Conservation (phyloP, 176 grass and related monocot genomes). For the Avena insularis region DNA sequence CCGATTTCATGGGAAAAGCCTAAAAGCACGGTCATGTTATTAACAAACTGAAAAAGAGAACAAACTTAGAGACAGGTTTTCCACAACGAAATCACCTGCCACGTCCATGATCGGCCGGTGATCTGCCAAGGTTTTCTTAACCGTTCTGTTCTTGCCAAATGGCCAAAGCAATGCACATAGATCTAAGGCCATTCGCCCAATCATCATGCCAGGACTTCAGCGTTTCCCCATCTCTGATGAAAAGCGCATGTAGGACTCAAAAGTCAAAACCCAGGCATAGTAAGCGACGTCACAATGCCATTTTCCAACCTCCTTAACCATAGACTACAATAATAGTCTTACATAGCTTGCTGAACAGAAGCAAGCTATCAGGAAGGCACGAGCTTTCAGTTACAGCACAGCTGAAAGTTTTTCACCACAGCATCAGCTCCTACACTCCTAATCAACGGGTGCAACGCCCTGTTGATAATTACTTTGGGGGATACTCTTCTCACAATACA, state of each 20-base stretch:
- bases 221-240: neutral
- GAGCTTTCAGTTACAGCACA: neutral
- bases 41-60: neutral
- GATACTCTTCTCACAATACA: constrained; percentile 4
- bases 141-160: neutral
- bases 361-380: neutral
- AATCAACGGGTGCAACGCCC: constrained; percentile 17
- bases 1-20: too few relatives aligned
- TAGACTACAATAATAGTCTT: neutral
- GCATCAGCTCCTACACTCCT: neutral
- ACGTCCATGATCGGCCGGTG: too few relatives aligned
- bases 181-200: neutral
- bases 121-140: neutral
- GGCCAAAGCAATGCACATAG: neutral
- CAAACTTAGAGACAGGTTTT: too few relatives aligned
- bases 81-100: too few relatives aligned
- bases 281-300: neutral
- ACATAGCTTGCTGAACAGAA: neutral
- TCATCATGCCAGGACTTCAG: neutral
- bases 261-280: neutral
- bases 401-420: neutral
- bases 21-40: neutral
- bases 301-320: neutral
- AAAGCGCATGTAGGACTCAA: neutral
- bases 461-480: constrained; percentile 29